Base-by-base conservation (phyloP, 1,284 basidiomycete genomes). In the Thecaphora thlaspeos region DNA sequence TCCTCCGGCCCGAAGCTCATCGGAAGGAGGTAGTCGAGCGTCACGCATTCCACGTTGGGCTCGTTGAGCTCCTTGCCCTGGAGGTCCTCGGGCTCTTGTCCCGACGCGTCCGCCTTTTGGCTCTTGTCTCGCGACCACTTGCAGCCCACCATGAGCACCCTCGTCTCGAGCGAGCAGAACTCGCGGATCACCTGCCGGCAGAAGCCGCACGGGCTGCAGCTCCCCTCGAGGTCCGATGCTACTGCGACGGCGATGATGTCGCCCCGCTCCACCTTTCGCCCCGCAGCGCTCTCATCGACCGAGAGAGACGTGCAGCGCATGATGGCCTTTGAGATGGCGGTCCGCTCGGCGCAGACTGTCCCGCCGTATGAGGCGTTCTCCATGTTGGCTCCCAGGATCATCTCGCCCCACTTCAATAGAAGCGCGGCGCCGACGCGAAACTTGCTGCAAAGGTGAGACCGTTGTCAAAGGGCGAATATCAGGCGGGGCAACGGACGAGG, bases 141-240 rank as follows among this genome's bases (percentile, higher is more conserved):
- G 1, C 83, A 83, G 0, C 88, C 86, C 11, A 91, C 83, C 53
- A 95, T 85, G 34, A 88, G 81, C 46, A 95, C 83, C 0, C 90
- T 89, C 81, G 88, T 88, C 36, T 85, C 79, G 22, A 58, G 26
- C 22, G 42, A 49, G 71, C 89, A 90, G 77, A 95, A 95, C 78
- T 96, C 92, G 48, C 90, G 86, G 47, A 95, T 84, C 48, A 93
- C 84, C 77, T 96, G 92, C 8, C 91, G 86, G 71, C 92, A 96
- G 60, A 94, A 86, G 15, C 92, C 92, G 75, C 92, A 96, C 2
- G 75, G 75, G 32, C 70, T 60, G 43, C 72, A 76, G 19, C 67
- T 64, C 32, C 52, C 61, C 24, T 66, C 45, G 18, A 63, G 48
- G 39, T 73, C 71, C 30, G 68, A 65, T 3, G 65, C 51, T 2